Percentiles rank a stretch among this genome's conserved stretches.
Conservation (phyloP, 169 alveolate species). For the Theileria equi region DNA sequence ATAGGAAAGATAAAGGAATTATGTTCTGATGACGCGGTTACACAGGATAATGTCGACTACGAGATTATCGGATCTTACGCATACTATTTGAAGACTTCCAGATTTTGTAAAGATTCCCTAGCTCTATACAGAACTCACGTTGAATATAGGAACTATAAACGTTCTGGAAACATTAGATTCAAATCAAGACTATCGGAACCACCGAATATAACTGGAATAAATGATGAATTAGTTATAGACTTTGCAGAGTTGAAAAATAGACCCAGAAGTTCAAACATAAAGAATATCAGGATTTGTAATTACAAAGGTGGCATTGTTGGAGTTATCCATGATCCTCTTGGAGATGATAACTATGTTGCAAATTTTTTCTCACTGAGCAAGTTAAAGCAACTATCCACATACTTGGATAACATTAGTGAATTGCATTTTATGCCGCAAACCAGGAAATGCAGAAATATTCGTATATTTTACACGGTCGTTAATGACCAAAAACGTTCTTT, state of each 20-base stretch:
- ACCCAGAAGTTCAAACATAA: not conserved
- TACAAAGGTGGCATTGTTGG: not conserved
- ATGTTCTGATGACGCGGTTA: not conserved
- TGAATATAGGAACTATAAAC: not conserved
- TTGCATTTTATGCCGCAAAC: conserved; percentile 41
- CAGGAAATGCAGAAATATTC: not conserved
- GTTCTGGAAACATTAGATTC: not conserved
- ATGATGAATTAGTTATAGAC: not conserved
- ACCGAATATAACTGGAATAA: not conserved
- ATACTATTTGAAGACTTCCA: conserved; percentile 3
- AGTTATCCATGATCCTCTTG: conserved; percentile 5
- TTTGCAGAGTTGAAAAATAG: conserved; percentile 1
- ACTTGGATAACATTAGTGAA: conserved; percentile 17
- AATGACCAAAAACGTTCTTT: conserved; percentile 29
- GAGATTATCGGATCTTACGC: conserved; percentile 15
- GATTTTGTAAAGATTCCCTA: not conserved
- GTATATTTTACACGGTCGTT: conserved; percentile 30
- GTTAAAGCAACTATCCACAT: not conserved
- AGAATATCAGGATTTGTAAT: conserved; percentile 12
- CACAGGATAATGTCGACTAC: not conserved
- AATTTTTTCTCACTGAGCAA: conserved; percentile 2
- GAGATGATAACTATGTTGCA: not conserved
- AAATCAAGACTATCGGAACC: not conserved
- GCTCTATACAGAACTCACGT: not conserved
- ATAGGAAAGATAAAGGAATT: not conserved